Evolutionary conservation across 2,329 filamentous ascomycete species (phyloP).

Genomic region (Fusarium succisae): DNA sequence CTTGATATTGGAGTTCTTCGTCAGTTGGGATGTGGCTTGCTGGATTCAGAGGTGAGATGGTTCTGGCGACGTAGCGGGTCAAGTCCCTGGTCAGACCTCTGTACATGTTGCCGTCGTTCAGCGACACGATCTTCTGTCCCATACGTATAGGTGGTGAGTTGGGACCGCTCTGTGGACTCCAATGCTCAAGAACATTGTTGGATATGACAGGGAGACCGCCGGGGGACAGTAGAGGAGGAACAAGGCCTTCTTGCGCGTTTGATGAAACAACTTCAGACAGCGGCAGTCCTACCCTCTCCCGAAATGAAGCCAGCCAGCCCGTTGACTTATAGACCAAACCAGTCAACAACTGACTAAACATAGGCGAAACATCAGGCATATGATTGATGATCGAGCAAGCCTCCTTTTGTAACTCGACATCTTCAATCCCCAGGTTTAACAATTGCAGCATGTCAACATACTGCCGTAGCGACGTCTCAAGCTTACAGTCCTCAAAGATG

Average conservation of each 20-base stretch:
- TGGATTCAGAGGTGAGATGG: constrained; percentile 46
- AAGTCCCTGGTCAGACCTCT: constrained; percentile 22
- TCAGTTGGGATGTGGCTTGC: constrained; percentile 47
- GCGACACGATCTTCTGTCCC: neutral
- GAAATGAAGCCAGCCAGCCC: constrained; percentile 12
- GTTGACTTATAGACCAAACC: constrained; percentile 6
- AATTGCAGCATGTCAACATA: constrained; percentile 14
- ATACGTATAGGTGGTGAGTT: fast-evolving
- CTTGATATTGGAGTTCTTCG: constrained; percentile 48
- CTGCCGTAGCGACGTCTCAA: constrained; percentile 33
- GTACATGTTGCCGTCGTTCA: constrained; percentile 20
- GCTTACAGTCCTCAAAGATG: constrained; percentile 42
- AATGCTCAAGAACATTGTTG: too few relatives aligned
- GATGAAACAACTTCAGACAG: neutral
- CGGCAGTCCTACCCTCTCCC: neutral
- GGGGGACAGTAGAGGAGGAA: neutral
- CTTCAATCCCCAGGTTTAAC: neutral
- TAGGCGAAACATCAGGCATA: constrained; percentile 13
- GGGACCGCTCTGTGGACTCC: fast-evolving
- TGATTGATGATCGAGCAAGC: constrained; percentile 22
- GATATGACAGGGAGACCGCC: neutral
- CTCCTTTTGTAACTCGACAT: constrained; percentile 28
- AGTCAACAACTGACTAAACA: constrained; percentile 19
- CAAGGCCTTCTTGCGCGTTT: neutral
- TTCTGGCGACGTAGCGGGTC: constrained; percentile 38